Conservation (phyloP, 768 basidiomycete species). For the Trametes sanguinea region DNA sequence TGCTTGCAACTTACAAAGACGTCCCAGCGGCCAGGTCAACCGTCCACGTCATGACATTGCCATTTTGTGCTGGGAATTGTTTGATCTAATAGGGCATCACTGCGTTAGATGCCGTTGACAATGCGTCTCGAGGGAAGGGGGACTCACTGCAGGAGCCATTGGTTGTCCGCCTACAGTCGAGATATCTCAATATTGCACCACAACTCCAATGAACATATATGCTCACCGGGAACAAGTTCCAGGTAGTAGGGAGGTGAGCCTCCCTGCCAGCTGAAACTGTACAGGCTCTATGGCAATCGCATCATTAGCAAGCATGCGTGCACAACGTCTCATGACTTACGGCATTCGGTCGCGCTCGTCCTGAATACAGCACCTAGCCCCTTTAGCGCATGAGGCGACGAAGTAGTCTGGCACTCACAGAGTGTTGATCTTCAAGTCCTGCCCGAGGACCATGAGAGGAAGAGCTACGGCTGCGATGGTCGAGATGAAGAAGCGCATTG, state of each 20-base stretch:
- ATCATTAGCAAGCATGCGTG: background rate
- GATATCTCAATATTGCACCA: background rate
- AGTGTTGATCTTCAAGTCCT: slow-evolving; percentile 59
- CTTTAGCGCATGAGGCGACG: background rate
- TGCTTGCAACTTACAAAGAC: slow-evolving; percentile 44
- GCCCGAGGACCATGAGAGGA: slow-evolving; percentile 40
- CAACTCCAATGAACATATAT: background rate
- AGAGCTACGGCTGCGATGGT: slow-evolving; percentile 35
- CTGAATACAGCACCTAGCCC: slow-evolving; percentile 29
- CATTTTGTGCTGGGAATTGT: slow-evolving; percentile 49
- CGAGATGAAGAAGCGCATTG: slow-evolving; percentile 24
- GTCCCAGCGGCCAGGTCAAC: slow-evolving; percentile 50
- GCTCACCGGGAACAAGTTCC: slow-evolving; percentile 60
- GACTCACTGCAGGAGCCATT: slow-evolving; percentile 51
- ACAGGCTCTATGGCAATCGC: slow-evolving; percentile 53
- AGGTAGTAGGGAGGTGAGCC: slow-evolving; percentile 61
- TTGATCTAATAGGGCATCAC: slow-evolving; percentile 45
- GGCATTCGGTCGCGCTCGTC: slow-evolving; percentile 46
- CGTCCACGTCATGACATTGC: slow-evolving; percentile 52
- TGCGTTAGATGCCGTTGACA: background rate
- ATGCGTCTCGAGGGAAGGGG: background rate
- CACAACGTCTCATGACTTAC: slow-evolving; percentile 38
- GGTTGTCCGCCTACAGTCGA: slow-evolving; percentile 51
- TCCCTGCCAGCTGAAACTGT: slow-evolving; percentile 55
- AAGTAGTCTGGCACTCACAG: slow-evolving; percentile 49